A percentile compares a stretch with the other conserved stretches of the same genome.
Evolutionary conservation across 352 stramenopile genomes (phyloP).

Genomic region (Phytophthora pisi): DNA sequence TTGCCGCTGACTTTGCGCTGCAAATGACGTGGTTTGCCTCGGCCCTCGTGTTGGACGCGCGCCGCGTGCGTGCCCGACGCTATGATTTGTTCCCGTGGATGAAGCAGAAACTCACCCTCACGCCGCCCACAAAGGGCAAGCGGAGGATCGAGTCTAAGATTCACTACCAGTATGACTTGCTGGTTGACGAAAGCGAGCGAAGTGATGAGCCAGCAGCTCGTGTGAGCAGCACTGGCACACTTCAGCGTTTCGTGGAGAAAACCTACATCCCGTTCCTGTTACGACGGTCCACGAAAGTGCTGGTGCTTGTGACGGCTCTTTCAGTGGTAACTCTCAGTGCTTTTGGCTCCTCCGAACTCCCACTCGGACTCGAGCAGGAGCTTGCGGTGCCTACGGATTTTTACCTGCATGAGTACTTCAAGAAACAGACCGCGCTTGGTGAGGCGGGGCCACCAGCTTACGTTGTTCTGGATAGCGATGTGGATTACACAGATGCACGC

Average conservation of each 20-base stretch:
- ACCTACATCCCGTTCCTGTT: conserved; percentile 72
- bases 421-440: conserved; percentile 81
- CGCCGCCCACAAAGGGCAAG: conserved; percentile 20
- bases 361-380: conserved; percentile 87
- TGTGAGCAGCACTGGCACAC: conserved; percentile 27
- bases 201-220: background rate
- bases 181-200: conserved; percentile 26
- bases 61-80: conserved; percentile 63
- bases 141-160: conserved; percentile 22
- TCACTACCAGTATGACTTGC: conserved; percentile 37
- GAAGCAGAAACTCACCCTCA: conserved; percentile 51
- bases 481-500: conserved; percentile 74
- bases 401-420: conserved; percentile 91
- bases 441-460: conserved; percentile 90
- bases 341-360: conserved; percentile 65
- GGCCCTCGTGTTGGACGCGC: conserved; percentile 77
- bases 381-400: conserved; percentile 88
- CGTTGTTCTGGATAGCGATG: conserved; percentile 61
- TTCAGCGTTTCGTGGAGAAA: conserved; percentile 73
- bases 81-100: conserved; percentile 79
- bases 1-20: conserved; percentile 79
- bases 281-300: conserved; percentile 57
- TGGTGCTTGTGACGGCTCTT: conserved; percentile 53
- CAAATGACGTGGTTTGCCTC: conserved; percentile 91
- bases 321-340: conserved; percentile 50